These are phyloP conservation scores for Pseudogymnoascus sp. DNA, from an alignment of 2,329 filamentous ascomycete genomes.

Conservation along the genomic window DNA sequence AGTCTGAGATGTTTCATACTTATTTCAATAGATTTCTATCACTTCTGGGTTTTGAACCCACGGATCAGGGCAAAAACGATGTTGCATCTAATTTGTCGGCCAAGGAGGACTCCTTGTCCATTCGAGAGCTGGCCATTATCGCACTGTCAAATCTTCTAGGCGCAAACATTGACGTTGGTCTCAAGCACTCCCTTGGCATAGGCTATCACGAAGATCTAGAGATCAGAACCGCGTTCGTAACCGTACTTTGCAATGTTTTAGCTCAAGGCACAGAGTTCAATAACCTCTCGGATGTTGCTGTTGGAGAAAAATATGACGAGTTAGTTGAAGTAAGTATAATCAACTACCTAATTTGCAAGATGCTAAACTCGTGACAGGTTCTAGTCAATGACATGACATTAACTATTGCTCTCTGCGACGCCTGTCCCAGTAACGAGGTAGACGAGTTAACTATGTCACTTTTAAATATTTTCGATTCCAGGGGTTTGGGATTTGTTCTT, in stretches of 20 bases:
- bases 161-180: slow-evolving; percentile 61
- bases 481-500: slow-evolving; percentile 53
- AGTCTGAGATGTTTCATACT: slow-evolving; percentile 62
- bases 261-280: slow-evolving; percentile 66
- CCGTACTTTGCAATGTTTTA: slow-evolving; percentile 61
- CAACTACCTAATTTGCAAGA: background rate
- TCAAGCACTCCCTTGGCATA: slow-evolving; percentile 62
- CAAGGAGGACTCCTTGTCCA: slow-evolving; percentile 46
- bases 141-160: slow-evolving; percentile 62
- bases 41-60: slow-evolving; percentile 49
- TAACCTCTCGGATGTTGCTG: slow-evolving; percentile 56
- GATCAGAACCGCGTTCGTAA: slow-evolving; percentile 61
- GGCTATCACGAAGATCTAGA: slow-evolving; percentile 64
- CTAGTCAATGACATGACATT: slow-evolving; percentile 55
- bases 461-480: slow-evolving; percentile 60
- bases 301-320: slow-evolving; percentile 61
- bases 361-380: slow-evolving; percentile 32
- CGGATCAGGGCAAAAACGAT: slow-evolving; percentile 38
- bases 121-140: slow-evolving; percentile 55
- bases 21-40: slow-evolving; percentile 65
- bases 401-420: slow-evolving; percentile 54
- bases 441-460: slow-evolving; percentile 61
- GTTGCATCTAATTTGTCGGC: slow-evolving; percentile 28
- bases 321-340: slow-evolving; percentile 43
- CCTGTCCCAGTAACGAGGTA: slow-evolving; percentile 59